phyloP scores from a whole-genome alignment of 345 rosid genomes.

The Trapa bicornis region DNA sequence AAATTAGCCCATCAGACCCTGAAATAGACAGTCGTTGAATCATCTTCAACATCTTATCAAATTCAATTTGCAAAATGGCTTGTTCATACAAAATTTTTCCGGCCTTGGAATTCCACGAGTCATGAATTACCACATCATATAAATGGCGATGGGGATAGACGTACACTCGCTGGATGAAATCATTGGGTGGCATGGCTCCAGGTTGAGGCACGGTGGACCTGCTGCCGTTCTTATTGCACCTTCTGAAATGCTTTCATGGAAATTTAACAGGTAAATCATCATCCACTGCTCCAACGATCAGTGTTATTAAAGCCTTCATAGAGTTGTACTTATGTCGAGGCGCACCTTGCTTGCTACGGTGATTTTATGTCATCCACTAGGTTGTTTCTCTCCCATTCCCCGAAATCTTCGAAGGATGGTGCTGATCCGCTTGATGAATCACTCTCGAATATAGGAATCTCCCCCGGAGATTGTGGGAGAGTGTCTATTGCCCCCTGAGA shows the following conservation, averaged over 20 bases:
- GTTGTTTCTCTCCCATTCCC: neutral
- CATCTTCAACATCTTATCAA: neutral
- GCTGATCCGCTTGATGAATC: conserved; percentile 75
- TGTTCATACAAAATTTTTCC: neutral
- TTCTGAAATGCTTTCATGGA: neutral
- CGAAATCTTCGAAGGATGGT: conserved; percentile 53
- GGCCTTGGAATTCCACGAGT: neutral
- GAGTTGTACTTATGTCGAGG: neutral
- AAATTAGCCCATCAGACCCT: no score
- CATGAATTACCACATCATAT: neutral
- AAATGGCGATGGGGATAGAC: neutral
- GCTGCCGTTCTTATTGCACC: neutral
- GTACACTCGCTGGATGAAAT: neutral
- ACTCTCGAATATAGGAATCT: conserved; percentile 48
- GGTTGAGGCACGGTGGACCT: neutral
- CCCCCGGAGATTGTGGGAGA: conserved; percentile 71
- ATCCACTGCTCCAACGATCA: neutral
- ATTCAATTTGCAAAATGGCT: neutral
- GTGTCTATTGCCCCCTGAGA: conserved; percentile 56
- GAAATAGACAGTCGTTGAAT: neutral
- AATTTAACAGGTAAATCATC: neutral
- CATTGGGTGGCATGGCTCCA: neutral
- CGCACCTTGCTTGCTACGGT: neutral
- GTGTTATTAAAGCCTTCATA: neutral
- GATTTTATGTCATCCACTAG: neutral